These are phyloP conservation scores for Suhomyces vadensis DNA, from an alignment of 805 yeast species.

Conservation along the genomic window DNA sequence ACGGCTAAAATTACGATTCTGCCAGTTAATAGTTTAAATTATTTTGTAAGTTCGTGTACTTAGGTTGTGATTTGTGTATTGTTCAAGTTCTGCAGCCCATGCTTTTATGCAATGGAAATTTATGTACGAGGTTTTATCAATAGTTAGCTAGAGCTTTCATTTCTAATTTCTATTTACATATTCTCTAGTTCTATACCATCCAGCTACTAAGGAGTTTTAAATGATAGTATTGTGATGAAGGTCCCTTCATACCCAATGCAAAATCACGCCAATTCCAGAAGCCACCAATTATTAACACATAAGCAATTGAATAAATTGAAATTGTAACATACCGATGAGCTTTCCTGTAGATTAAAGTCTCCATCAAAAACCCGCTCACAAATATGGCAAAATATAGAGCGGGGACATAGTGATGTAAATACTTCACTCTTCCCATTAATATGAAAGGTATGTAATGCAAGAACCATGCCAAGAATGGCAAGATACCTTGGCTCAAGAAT, in stretches of 20 bases:
- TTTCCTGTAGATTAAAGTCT: slow-evolving; percentile 20
- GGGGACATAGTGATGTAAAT: slow-evolving; percentile 47
- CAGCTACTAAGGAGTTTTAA: slow-evolving; percentile 23
- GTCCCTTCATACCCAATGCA: slow-evolving; percentile 72
- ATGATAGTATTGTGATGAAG: slow-evolving; percentile 28
- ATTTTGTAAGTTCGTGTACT: too few relatives aligned
- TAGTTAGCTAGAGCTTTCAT: too few relatives aligned
- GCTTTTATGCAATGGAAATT: too few relatives aligned
- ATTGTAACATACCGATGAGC: slow-evolving; percentile 15
- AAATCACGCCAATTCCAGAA: slow-evolving; percentile 67
- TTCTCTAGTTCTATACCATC: neutral
- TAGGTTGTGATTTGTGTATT: too few relatives aligned
- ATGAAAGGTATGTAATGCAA: slow-evolving; percentile 43
- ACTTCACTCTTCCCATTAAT: slow-evolving; percentile 45
- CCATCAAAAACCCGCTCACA: slow-evolving; percentile 23
- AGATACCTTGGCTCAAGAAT: slow-evolving; percentile 30
- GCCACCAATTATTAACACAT: slow-evolving; percentile 51
- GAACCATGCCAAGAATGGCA: slow-evolving; percentile 43
- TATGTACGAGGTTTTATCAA: too few relatives aligned
- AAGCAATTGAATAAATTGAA: slow-evolving; percentile 45
- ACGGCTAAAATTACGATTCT: too few relatives aligned
- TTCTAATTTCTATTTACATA: neutral
- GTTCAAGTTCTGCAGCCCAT: too few relatives aligned
- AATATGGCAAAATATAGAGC: slow-evolving; percentile 39
- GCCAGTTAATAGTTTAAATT: too few relatives aligned